Base-by-base conservation (phyloP, 1,284 basidiomycete genomes). In the Cystobasidium slooffiae region DNA sequence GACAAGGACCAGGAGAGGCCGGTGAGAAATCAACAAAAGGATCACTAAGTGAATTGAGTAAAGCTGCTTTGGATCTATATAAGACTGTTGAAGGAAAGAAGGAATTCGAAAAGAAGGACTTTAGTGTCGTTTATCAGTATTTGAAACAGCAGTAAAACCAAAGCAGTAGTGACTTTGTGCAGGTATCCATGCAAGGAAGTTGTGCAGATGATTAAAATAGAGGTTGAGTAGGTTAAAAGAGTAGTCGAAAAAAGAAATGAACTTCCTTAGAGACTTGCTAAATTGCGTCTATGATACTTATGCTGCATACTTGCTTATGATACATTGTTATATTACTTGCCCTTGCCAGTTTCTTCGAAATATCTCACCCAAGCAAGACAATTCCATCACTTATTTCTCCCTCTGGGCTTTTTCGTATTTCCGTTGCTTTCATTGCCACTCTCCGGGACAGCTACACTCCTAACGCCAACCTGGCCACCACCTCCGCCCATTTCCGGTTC, bases 91-190 rank as follows among this genome's bases (percentile, higher is more conserved):
- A 84, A 65, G 83, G 86, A 20, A 88, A 88, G 2, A 88, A 79
- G 8, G 80, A 87, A 74, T 84, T 91, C 46, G 86, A 84, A 2
- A 84, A 82, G 72, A 89, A 88, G 79, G 92, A 94, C 79, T 94
- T 94, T 80, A 92, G 90, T 61, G 88, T 88, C 14, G 88, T 94
- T 53, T 94, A 92, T 81, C 84, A 85, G 73, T 89, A 88, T 80
- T 82, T 93, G 61, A 75, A 74, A 78, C 82, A 67, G 75, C 79
- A 77, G 56, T 62, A 66, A 47, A 75, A 56, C 58, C 43, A 14
- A 53, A 6, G 20, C 37, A 41, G 37, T 16, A 41, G 46, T 49
- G 6, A 49, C n/a, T 2, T 49, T n/a, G 31, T 31, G 31, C 1
- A 31, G 31, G 31, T 31, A 5, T 31, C 5, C 31, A 5, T 31